Evolutionary conservation across 257 asterid species (phyloP).

Genomic region (Cynanchum wilfordii): DNA sequence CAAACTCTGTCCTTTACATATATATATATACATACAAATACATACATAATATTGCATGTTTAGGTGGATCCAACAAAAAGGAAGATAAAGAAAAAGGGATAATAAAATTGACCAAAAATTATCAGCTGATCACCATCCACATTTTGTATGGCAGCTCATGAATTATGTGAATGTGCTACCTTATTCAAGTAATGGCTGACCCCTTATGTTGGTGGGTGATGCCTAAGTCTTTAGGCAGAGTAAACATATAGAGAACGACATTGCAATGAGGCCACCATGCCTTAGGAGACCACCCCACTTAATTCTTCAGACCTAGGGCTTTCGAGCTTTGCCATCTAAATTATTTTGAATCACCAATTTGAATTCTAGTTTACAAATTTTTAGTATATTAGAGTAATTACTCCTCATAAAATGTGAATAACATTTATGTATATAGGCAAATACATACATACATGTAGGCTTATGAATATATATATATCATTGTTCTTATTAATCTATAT

Average conservation of each 20-base stretch:
- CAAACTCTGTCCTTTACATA: constrained; percentile 15
- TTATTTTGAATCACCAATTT: no score
- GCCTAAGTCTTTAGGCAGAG: constrained; percentile 19
- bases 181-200: constrained; percentile 43
- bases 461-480: no score
- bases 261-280: not conserved
- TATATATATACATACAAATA: no score
- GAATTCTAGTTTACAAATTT: no score
- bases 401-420: no score
- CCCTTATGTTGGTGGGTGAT: constrained; percentile 60
- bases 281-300: not conserved
- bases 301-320: not conserved
- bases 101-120: constrained; percentile 22
- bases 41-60: constrained; percentile 11
- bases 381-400: no score
- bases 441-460: no score
- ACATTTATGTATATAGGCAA: no score
- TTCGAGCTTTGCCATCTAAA: no score
- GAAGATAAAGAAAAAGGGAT: constrained; percentile 6
- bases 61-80: constrained; percentile 33
- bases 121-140: constrained; percentile 31
- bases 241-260: constrained; percentile 15
- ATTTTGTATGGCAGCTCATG: constrained; percentile 43
- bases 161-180: constrained; percentile 42
- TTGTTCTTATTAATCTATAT: no score